Evolutionary conservation across 345 rosid genomes (phyloP).

Genomic region (Zanthoxylum bungeanum): DNA sequence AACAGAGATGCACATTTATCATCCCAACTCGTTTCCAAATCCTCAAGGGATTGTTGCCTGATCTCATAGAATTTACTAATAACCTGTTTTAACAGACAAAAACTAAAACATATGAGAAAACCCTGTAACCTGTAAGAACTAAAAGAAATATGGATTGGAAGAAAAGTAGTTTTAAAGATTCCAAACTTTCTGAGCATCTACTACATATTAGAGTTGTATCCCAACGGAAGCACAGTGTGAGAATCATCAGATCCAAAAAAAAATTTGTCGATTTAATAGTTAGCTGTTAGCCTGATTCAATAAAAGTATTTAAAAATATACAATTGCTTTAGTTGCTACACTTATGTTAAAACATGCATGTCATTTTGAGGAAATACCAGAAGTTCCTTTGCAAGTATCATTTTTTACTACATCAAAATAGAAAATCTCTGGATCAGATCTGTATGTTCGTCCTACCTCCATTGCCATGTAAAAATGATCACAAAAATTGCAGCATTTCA

Average conservation of each 20-base stretch:
- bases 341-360: slow-evolving; percentile 4
- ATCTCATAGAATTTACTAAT: slow-evolving; percentile 68
- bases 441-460: neutral
- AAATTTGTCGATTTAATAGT: neutral
- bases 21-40: slow-evolving; percentile 46
- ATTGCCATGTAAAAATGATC: neutral
- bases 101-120: neutral
- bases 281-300: neutral
- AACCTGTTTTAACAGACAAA: slow-evolving; percentile 43
- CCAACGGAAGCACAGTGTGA: neutral
- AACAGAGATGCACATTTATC: slow-evolving; percentile 68
- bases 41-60: slow-evolving; percentile 50
- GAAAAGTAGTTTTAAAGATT: neutral
- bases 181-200: neutral
- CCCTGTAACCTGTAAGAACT: slow-evolving; percentile 1
- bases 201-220: neutral
- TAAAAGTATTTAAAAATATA: neutral
- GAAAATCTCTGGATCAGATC: neutral
- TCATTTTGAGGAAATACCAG: neutral
- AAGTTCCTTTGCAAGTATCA: neutral
- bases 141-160: neutral
- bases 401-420: neutral
- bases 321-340: neutral
- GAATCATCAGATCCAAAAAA: neutral
- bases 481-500: neutral